Percentiles rank a stretch among this genome's conserved stretches.
phyloP scores from a whole-genome alignment of 1,139 yeast genomes.

The Yamadazyma friedrichii region DNA sequence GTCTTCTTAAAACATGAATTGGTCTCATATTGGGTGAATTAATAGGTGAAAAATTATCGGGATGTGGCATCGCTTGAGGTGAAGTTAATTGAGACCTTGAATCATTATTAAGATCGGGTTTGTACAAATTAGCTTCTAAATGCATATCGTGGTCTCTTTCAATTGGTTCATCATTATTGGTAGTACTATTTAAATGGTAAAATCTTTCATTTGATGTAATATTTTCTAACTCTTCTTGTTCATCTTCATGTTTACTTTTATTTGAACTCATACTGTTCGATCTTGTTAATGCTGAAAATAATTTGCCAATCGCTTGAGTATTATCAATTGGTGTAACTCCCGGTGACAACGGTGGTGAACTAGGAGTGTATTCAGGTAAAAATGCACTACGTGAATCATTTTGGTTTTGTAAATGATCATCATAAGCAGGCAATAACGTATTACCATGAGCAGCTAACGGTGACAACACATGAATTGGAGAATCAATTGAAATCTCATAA shows the following conservation, averaged over 20 bases:
- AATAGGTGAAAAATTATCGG: slow-evolving; percentile 41
- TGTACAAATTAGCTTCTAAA: slow-evolving; percentile 59
- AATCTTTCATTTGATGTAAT: slow-evolving; percentile 20
- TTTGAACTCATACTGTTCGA: slow-evolving; percentile 12
- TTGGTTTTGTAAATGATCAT: slow-evolving; percentile 23
- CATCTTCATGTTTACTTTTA: slow-evolving; percentile 5
- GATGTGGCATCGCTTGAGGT: slow-evolving; percentile 58
- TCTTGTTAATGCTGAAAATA: slow-evolving; percentile 14
- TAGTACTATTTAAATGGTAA: slow-evolving; percentile 27
- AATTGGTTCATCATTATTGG: slow-evolving; percentile 37
- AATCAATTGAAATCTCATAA: slow-evolving; percentile 88
- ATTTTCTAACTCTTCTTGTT: not conserved
- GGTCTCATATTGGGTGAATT: slow-evolving; percentile 34
- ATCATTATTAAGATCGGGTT: slow-evolving; percentile 43
- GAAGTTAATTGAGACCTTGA: slow-evolving; percentile 41
- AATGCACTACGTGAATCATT: slow-evolving; percentile 6
- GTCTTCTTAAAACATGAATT: slow-evolving; percentile 34
- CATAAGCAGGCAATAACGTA: slow-evolving; percentile 62
- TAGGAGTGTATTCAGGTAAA: slow-evolving; percentile 23
- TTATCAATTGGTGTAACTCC: slow-evolving; percentile 51
- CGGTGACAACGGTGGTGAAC: slow-evolving; percentile 49
- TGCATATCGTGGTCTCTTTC: slow-evolving; percentile 45
- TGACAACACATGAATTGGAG: slow-evolving; percentile 79
- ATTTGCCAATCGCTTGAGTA: slow-evolving; percentile 17
- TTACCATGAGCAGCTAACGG: slow-evolving; percentile 69